Evolutionary conservation across 163 green algal genomes (phyloP), one percentile per base, ranked within the genome.

Genomic region (Smithsoniella earleae): DNA sequence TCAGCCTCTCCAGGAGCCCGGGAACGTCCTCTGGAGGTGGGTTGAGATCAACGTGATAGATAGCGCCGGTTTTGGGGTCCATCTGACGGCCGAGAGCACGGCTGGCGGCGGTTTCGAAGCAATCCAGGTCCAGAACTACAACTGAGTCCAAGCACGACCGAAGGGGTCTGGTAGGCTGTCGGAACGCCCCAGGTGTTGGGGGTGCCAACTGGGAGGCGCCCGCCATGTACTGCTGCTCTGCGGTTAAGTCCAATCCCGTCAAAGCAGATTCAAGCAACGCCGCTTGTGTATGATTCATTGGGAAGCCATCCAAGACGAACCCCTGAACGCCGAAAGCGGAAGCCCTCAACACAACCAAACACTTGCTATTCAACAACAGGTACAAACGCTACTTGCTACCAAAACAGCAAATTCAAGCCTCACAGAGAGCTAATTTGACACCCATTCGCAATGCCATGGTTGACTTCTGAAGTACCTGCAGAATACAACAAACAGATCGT

Each of bases 11-110:
- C 2, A 79, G 66, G 30, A 91, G 78, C 3, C 85, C 86, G 2
- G 82, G 79, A 52, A 84, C 80, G 64, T 89, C 84, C 20, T 72
- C 58, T 1, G 88, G 84, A 3, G 88, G 88, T 22, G 85, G 84
- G 66, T 87, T 80, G 63, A 86, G 86, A 49, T 91, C 85, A 45
- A 91, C 54, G 55, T 94, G 88, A 78, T 90, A 94, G 34, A 90
- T 77, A 0, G 52, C 66, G n/a, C 84, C 84, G 46, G 84, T 90
- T 18, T 73, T 36, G 0, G 85, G 85, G 77, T 94, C 88, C 66
- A 90, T 72, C 1, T 86, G 73, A 25, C 85, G 77, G 22, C 88
- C 88, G 4, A 89, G 69, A 3, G 83, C 86, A 1, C 86, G 80
- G 76, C 85, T 85, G 25, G 89, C 66, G 2, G 78, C 83, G 3